Evolutionary conservation across 306 rosid species (phyloP).

Genomic region (Prunus mongolica): DNA sequence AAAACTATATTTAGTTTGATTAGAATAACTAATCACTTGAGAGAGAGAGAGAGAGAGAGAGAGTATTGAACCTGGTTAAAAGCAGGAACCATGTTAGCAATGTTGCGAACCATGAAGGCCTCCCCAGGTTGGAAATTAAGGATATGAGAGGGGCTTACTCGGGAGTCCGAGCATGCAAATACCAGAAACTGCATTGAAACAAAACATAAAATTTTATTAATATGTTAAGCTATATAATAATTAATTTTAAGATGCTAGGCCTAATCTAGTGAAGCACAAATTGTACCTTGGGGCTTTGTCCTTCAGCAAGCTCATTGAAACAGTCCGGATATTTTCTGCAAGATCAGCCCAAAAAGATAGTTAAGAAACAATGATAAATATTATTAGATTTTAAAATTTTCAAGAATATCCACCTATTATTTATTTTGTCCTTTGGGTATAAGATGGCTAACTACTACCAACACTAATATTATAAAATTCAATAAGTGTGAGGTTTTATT

Average conservation of each 20-base stretch:
- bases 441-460: too few species aligned
- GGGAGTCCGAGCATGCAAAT: constrained; percentile 73
- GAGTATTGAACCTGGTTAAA: constrained; percentile 49
- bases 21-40: too few species aligned
- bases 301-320: constrained; percentile 26
- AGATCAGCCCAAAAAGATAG: neutral
- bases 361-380: neutral
- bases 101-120: constrained; percentile 62
- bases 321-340: constrained; percentile 33
- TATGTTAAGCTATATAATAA: too few species aligned
- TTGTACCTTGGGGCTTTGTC: constrained; percentile 53
- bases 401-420: neutral
- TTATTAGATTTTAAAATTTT: neutral
- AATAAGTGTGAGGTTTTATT: too few species aligned
- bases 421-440: too few species aligned
- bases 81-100: constrained; percentile 64
- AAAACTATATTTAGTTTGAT: too few species aligned
- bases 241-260: neutral
- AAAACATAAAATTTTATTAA: too few species aligned
- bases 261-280: neutral
- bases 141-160: constrained; percentile 56
- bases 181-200: constrained; percentile 46
- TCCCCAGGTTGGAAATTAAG: constrained; percentile 64
- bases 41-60: neutral
- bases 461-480: too few species aligned